Percentiles rank a stretch among this genome's conserved stretches.
phyloP scores from a whole-genome alignment of 1,284 basidiomycete species.

The Melampsora occidentalis region DNA sequence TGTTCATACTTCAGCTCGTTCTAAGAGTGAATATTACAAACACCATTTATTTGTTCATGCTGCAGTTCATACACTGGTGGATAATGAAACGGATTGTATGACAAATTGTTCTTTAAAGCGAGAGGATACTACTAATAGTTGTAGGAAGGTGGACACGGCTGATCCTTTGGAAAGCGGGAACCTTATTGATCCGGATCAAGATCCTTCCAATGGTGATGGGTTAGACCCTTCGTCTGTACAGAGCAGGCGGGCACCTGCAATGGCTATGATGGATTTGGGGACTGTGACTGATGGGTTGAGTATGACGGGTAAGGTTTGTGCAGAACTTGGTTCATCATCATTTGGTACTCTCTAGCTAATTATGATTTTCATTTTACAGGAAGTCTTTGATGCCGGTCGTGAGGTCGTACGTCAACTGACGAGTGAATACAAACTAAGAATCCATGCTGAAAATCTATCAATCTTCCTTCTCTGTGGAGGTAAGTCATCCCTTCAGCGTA shows the following conservation, averaged over 20 bases:
- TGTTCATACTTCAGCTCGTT: slow-evolving; percentile 25
- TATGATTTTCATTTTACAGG: not conserved
- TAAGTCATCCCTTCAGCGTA: not conserved
- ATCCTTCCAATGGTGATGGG: not conserved
- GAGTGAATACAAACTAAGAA: slow-evolving; percentile 26
- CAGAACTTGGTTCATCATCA: not conserved
- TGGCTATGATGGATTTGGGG: slow-evolving; percentile 16
- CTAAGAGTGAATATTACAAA: slow-evolving; percentile 37
- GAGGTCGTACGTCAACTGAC: slow-evolving; percentile 28
- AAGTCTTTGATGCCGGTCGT: slow-evolving; percentile 34
- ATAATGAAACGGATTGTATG: not conserved
- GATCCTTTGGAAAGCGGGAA: slow-evolving; percentile 11
- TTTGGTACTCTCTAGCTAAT: not conserved
- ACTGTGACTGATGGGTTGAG: not conserved
- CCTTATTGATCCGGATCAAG: slow-evolving; percentile 14
- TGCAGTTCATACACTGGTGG: slow-evolving; percentile 24
- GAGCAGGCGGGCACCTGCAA: not conserved
- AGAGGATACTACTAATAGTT: not conserved
- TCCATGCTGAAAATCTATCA: slow-evolving; percentile 41
- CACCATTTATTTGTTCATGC: slow-evolving; percentile 40
- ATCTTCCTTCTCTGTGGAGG: slow-evolving; percentile 42
- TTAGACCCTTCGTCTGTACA: not conserved
- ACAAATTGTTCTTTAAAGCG: not conserved
- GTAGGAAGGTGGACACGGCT: not conserved
- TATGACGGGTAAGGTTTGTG: slow-evolving; percentile 5